Evolutionary conservation across 768 basidiomycete genomes (phyloP).

Genomic region (Lactifluus hygrophoroides): DNA sequence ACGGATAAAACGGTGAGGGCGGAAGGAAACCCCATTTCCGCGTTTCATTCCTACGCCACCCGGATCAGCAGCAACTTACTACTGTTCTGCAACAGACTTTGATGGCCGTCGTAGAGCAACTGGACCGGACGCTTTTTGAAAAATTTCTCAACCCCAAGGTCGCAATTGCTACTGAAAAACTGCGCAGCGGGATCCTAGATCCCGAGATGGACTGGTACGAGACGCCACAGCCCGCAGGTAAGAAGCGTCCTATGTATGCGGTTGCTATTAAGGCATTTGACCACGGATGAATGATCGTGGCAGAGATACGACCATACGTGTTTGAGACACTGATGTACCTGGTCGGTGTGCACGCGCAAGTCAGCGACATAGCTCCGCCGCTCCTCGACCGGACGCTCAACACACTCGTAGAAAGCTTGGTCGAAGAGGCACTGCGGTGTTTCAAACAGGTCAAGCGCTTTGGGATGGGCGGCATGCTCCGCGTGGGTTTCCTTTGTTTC

Average conservation of each 20-base stretch:
- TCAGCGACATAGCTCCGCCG: slow-evolving; percentile 69
- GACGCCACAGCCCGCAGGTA: slow-evolving; percentile 86
- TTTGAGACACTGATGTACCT: slow-evolving; percentile 81
- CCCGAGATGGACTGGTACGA: slow-evolving; percentile 88
- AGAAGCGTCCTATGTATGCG: slow-evolving; percentile 12
- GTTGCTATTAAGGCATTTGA: no score
- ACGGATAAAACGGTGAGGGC: slow-evolving; percentile 58
- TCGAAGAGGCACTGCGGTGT: slow-evolving; percentile 72
- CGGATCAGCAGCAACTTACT: neutral
- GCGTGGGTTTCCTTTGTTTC: slow-evolving; percentile 44
- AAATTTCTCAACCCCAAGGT: slow-evolving; percentile 80
- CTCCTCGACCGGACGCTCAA: slow-evolving; percentile 78
- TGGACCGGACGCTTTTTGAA: slow-evolving; percentile 86
- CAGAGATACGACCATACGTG: slow-evolving; percentile 94
- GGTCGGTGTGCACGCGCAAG: slow-evolving; percentile 87
- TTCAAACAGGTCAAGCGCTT: slow-evolving; percentile 87
- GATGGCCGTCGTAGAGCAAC: slow-evolving; percentile 65
- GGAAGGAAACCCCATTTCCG: neutral
- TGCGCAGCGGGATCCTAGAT: slow-evolving; percentile 75
- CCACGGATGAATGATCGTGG: neutral
- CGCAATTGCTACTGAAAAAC: slow-evolving; percentile 51
- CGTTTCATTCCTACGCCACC: neutral
- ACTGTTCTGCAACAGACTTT: slow-evolving; percentile 43
- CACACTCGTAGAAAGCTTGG: slow-evolving; percentile 73
- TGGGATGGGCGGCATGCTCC: slow-evolving; percentile 98